These are phyloP conservation scores for Macadamia integrifolia DNA, from an alignment of 164 flowering plant genomes.

Conservation along the genomic window DNA sequence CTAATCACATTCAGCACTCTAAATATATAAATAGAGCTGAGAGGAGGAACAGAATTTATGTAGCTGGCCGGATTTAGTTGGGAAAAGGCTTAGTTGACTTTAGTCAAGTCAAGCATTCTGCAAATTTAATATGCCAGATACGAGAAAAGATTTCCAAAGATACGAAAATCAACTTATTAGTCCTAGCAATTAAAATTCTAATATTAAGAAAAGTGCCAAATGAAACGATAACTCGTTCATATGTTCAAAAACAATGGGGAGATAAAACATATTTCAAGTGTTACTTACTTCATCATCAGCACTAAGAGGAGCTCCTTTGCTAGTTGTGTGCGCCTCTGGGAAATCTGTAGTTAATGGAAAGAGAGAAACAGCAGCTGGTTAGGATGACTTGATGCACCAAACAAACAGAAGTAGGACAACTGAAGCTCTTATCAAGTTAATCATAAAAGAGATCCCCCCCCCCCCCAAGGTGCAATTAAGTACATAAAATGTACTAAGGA, in stretches of 20 bases:
- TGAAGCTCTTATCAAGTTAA: not conserved
- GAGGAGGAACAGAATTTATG: too few relatives aligned
- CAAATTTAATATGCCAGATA: too few relatives aligned
- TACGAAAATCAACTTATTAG: too few relatives aligned
- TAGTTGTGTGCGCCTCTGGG: slow-evolving; percentile 19
- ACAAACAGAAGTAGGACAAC: not conserved
- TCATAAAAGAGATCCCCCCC: not conserved
- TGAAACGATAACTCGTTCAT: too few relatives aligned
- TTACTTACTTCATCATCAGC: slow-evolving; percentile 47
- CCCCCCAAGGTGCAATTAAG: not conserved
- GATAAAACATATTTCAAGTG: not conserved
- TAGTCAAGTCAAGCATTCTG: too few relatives aligned
- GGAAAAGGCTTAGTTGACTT: too few relatives aligned
- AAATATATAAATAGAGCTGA: too few relatives aligned
- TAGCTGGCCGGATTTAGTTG: too few relatives aligned
- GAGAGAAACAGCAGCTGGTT: not conserved
- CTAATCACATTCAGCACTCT: too few relatives aligned
- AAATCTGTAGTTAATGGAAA: slow-evolving; percentile 18
- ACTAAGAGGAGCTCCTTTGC: slow-evolving; percentile 18
- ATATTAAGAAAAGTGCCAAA: too few relatives aligned
- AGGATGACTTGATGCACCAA: not conserved
- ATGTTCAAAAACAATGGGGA: not conserved
- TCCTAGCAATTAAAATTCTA: too few relatives aligned
- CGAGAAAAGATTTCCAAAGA: too few relatives aligned
- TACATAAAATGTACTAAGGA: not conserved